phyloP scores from a whole-genome alignment of 208 protist species.

The Acanthamoeba triangularis region DNA sequence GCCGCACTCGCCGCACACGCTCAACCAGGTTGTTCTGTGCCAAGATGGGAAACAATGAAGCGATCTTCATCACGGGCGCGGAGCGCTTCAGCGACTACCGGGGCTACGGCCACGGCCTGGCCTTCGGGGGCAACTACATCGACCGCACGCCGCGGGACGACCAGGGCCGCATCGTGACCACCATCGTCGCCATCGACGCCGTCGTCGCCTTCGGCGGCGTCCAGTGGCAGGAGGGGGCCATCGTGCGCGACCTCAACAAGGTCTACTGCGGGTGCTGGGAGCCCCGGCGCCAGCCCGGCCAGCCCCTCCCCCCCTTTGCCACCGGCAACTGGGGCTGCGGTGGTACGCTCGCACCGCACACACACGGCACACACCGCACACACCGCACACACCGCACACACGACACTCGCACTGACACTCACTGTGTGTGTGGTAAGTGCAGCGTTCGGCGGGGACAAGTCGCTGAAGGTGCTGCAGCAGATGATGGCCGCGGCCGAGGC shows the following conservation, averaged over 20 bases:
- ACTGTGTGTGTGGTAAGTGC: background rate
- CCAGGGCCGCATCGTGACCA: background rate
- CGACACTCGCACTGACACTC: too few relatives aligned
- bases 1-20: too few relatives aligned
- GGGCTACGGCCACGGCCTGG: constrained; percentile 92
- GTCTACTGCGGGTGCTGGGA: constrained; percentile 40
- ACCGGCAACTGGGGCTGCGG: constrained; percentile 76
- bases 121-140: constrained; percentile 9
- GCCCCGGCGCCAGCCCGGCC: background rate
- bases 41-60: constrained; percentile 90
- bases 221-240: background rate
- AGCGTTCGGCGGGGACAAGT: constrained; percentile 74
- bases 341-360: background rate
- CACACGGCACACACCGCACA: background rate
- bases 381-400: too few relatives aligned
- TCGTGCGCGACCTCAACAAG: constrained; percentile 13
- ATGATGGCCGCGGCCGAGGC: constrained; percentile 61
- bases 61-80: constrained; percentile 91
- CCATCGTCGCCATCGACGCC: constrained; percentile 66
- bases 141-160: constrained; percentile 20
- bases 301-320: constrained; percentile 6
- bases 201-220: constrained; percentile 18
- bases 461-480: constrained; percentile 66
- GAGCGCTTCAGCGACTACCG: constrained; percentile 89
- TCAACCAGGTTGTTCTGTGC: constrained; percentile 89